Conservation (phyloP, 129 eudicot genomes). For the Scalesia atractyloides region DNA sequence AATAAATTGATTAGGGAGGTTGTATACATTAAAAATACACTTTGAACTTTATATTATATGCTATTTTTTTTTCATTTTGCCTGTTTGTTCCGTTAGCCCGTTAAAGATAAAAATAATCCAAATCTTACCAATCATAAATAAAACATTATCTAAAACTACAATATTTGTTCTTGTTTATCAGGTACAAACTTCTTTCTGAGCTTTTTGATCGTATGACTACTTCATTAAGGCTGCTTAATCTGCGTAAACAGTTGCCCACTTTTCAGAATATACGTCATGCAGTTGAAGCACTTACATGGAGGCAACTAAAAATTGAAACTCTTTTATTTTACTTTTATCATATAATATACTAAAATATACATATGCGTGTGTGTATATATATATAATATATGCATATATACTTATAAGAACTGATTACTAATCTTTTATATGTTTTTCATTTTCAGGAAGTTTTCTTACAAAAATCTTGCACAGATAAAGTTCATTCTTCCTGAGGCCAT, state of each 20-base stretch:
- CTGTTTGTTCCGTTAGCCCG: background rate
- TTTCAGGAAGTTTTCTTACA: slow-evolving; percentile 56
- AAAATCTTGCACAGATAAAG: slow-evolving; percentile 78
- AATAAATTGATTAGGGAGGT: background rate
- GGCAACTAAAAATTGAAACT: slow-evolving; percentile 36
- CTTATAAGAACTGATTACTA: background rate
- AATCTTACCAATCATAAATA: background rate
- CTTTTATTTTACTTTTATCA: background rate
- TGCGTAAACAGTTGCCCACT: slow-evolving; percentile 48
- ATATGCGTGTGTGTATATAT: background rate
- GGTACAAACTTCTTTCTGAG: slow-evolving; percentile 51
- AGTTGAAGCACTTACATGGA: slow-evolving; percentile 57
- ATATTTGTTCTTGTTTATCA: slow-evolving; percentile 29
- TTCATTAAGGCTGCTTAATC: slow-evolving; percentile 65
- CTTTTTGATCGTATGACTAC: slow-evolving; percentile 65
- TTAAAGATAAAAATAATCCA: background rate
- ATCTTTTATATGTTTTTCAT: background rate
- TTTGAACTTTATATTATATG: background rate
- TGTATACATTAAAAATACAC: background rate
- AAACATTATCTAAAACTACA: background rate
- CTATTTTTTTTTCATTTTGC: background rate
- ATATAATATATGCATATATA: background rate
- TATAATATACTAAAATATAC: no score
- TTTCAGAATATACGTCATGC: slow-evolving; percentile 50
- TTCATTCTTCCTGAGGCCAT: slow-evolving; percentile 77